These are phyloP conservation scores for Pyrrhoderma lamaoense DNA, from an alignment of 1,284 basidiomycete species.

Conservation along the genomic window DNA sequence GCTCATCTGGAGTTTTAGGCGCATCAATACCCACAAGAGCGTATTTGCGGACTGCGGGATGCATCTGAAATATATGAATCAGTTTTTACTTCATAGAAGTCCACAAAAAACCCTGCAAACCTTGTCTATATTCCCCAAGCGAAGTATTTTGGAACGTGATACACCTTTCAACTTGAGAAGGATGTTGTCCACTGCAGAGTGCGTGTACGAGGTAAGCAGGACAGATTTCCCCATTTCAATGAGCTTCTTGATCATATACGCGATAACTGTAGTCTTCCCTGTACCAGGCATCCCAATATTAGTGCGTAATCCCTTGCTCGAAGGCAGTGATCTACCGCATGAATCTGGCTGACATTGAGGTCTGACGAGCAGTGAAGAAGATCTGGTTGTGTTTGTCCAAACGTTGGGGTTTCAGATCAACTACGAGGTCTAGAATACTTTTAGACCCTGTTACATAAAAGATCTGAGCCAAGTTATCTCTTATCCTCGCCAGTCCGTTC, in stretches of 20 bases:
- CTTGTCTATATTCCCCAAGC: conserved; percentile 90
- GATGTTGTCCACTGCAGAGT: conserved; percentile 97
- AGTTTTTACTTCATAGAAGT: not conserved
- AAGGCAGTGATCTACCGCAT: conserved; percentile 70
- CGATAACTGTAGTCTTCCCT: conserved; percentile 95
- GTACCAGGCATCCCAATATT: conserved; percentile 98
- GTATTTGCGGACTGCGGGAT: conserved; percentile 68
- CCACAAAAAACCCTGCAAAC: conserved; percentile 35
- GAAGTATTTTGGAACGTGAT: conserved; percentile 66
- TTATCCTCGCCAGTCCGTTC: conserved; percentile 79
- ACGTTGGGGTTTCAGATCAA: conserved; percentile 74
- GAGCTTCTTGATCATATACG: conserved; percentile 77
- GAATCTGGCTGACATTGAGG: conserved; percentile 73
- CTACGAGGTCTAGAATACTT: conserved; percentile 63
- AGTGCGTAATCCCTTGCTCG: conserved; percentile 85
- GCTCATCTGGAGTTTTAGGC: conserved; percentile 63
- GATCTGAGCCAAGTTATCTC: conserved; percentile 84
- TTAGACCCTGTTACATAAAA: conserved; percentile 75
- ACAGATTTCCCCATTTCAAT: conserved; percentile 82
- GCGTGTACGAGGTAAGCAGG: conserved; percentile 88
- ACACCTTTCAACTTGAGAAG: conserved; percentile 68
- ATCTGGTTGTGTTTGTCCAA: conserved; percentile 27
- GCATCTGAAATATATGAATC: conserved; percentile 40
- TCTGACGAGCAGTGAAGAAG: conserved; percentile 21
- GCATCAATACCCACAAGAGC: conserved; percentile 52